Percentiles rank a stretch among this genome's conserved stretches.
These are phyloP conservation scores for Kandelia obovata DNA, from an alignment of 345 rosid species.

Conservation along the genomic window DNA sequence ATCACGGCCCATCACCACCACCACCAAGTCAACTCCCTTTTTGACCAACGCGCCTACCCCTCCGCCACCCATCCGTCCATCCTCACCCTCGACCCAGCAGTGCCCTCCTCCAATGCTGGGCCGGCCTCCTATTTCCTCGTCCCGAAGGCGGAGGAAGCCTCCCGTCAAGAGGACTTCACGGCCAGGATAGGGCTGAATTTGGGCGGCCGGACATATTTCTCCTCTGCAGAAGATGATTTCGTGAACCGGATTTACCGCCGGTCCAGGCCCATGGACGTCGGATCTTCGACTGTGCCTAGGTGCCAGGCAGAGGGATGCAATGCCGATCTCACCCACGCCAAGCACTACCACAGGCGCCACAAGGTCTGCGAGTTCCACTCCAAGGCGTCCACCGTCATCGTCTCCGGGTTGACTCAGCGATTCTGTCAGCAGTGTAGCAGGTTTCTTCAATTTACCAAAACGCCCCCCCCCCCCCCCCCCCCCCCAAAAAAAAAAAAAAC, in stretches of 20 bases:
- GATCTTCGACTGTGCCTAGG: conserved; percentile 52
- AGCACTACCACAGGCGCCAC: conserved; percentile 96
- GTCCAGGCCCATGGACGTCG: conserved; percentile 55
- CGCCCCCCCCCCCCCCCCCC: conserved; percentile 16
- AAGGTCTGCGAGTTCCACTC: conserved; percentile 98
- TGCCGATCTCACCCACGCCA: conserved; percentile 85
- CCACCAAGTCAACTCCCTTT: conserved; percentile 35
- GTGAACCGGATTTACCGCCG: conserved; percentile 85
- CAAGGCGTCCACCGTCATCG: conserved; percentile 79
- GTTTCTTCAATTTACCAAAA: conserved; percentile 38
- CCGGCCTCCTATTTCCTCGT: conserved; percentile 41
- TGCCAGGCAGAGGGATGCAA: conserved; percentile 98
- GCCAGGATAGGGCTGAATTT: conserved; percentile 80
- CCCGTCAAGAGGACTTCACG: conserved; percentile 45
- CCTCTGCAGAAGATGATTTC: conserved; percentile 84
- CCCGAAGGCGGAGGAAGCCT: conserved; percentile 70
- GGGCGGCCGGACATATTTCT: conserved; percentile 91
- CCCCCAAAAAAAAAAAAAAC: no score
- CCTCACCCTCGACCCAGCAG: conserved; percentile 42
- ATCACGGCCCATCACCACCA: conserved; percentile 26
- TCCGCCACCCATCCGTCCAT: conserved; percentile 37
- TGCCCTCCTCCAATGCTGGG: conserved; percentile 12
- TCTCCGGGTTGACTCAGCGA: conserved; percentile 89
- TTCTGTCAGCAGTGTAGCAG: conserved; percentile 99
- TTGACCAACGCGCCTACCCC: conserved; percentile 51